Base-by-base conservation (phyloP, 2,329 filamentous ascomycete genomes). In the Epichloe bromicola region DNA sequence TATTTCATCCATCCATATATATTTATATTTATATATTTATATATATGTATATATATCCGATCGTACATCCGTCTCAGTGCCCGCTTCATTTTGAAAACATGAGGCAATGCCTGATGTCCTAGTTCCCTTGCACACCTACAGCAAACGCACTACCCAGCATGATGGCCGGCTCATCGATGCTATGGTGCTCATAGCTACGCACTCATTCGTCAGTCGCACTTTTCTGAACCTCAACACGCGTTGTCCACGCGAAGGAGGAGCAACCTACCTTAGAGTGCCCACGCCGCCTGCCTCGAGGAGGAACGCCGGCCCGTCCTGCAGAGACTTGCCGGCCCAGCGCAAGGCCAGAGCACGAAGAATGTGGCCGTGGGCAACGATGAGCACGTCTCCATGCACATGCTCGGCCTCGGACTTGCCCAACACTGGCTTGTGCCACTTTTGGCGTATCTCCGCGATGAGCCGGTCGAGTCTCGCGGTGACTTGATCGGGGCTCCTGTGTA, bases 231-330 rank as follows among this genome's bases (percentile, higher is more conserved):
- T 37, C 45, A 19, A 19, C 5, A 15, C 7, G 14, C 19, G 8
- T 8, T 23, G 12, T 15, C n/a, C 20, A 8, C 8, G n/a, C 17
- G 46, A 48, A 10, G 17, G 20, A 34, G 37, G 11, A 5, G n/a
- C 26, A 39, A 56, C 71, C 62, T 61, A 85, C 82, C 85, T 91
- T 59, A 94, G 64, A 2, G 85, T 86, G 0, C 86, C 87, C 1
- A 93, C 82, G 57, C 86, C 88, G n/a, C 88, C 88, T 5, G 88
- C 86, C 65, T 96, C 90, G n/a, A 96, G 70, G 54, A 95, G 73
- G 63, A 96, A 81, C 5, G 82, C 79, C 39, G 88, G 85, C 7
- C 85, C 88, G 47, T 88, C 83, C 50, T 80, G 77, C 53, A 96
- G 71, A 12, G 79, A 74, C 70, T 85, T 85, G 0, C 81, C 80